A percentile compares a stretch with the other conserved stretches of the same genome.
phyloP scores from a whole-genome alignment of 768 basidiomycete species.

The Russula virescens region DNA sequence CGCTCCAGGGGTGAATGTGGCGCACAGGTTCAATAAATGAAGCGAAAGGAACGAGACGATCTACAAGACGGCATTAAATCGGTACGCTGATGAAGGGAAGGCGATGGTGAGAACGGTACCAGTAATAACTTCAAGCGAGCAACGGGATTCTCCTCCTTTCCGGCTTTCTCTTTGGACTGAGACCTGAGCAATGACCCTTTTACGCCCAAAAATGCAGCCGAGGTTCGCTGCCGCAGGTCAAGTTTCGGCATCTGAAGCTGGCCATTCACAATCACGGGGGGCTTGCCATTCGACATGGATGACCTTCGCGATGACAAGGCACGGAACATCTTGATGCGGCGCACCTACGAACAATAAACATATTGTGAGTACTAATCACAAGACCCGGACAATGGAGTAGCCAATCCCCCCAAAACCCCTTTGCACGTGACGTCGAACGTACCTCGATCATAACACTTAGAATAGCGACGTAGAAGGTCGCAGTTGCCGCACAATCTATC shows the following conservation, averaged over 20 bases:
- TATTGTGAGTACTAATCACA: constrained; percentile 5
- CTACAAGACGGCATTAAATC: constrained; percentile 31
- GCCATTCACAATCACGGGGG: constrained; percentile 23
- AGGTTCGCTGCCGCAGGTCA: constrained; percentile 28
- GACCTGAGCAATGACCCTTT: constrained; percentile 44
- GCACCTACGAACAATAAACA: constrained; percentile 43
- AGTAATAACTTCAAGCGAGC: constrained; percentile 85
- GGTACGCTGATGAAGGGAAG: constrained; percentile 2
- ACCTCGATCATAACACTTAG: constrained; percentile 97
- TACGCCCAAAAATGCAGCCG: constrained; percentile 36
- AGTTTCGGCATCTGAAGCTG: constrained; percentile 25
- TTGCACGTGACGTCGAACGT: constrained; percentile 25
- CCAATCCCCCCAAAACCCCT: constrained; percentile 5
- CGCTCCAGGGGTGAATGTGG: constrained; percentile 70
- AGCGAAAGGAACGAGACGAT: constrained; percentile 88
- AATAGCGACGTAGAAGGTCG: constrained; percentile 85
- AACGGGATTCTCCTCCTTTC: constrained; percentile 71
- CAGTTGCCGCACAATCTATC: constrained; percentile 83
- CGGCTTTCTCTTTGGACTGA: constrained; percentile 33
- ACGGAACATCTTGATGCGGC: constrained; percentile 61
- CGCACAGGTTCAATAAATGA: constrained; percentile 89
- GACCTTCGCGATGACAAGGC: constrained; percentile 38
- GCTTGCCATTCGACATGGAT: constrained; percentile 26
- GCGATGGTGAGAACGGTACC: constrained; percentile 34
- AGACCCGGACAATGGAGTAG: constrained; percentile 2